Evolutionary conservation across 176 grass and related monocot genomes (phyloP).

Genomic region (Carex cristatella): DNA sequence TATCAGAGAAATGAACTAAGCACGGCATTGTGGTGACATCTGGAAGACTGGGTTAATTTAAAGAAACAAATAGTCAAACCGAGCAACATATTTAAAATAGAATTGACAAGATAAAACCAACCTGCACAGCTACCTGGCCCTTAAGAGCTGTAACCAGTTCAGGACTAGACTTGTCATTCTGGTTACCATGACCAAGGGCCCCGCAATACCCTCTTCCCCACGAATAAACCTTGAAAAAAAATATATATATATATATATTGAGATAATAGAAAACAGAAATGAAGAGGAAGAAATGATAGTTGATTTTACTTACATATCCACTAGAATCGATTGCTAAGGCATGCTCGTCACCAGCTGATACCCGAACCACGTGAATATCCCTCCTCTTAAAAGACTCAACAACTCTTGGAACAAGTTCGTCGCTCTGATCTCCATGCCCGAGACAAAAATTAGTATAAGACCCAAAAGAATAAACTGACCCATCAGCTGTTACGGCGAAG

Average conservation of each 20-base stretch:
- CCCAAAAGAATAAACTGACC: slow-evolving; percentile 84
- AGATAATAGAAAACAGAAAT: slow-evolving; percentile 7
- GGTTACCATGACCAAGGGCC: slow-evolving; percentile 93
- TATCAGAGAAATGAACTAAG: not conserved
- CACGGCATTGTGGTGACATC: not conserved
- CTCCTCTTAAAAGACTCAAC: slow-evolving; percentile 81
- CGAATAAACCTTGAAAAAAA: slow-evolving; percentile 74
- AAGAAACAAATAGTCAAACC: not conserved
- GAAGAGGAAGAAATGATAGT: not conserved
- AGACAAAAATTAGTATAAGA: slow-evolving; percentile 96
- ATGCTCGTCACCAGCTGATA: slow-evolving; percentile 98
- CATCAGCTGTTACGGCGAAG: slow-evolving; percentile 78
- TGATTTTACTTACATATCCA: slow-evolving; percentile 55
- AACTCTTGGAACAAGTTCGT: slow-evolving; percentile 79
- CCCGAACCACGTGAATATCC: slow-evolving; percentile 86
- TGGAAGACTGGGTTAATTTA: not conserved
- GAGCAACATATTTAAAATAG: not conserved
- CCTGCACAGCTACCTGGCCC: slow-evolving; percentile 81
- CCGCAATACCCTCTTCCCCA: slow-evolving; percentile 98
- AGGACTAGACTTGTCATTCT: slow-evolving; percentile 91
- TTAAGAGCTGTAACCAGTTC: slow-evolving; percentile 61
- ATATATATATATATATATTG: not conserved
- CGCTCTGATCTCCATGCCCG: slow-evolving; percentile 81
- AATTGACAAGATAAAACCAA: slow-evolving; percentile 14
- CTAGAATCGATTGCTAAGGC: slow-evolving; percentile 81